Evolutionary conservation across 2,329 filamentous ascomycete species (phyloP), one percentile per base, ranked within the genome.

Genomic region (Stagonosporopsis tanaceti): DNA sequence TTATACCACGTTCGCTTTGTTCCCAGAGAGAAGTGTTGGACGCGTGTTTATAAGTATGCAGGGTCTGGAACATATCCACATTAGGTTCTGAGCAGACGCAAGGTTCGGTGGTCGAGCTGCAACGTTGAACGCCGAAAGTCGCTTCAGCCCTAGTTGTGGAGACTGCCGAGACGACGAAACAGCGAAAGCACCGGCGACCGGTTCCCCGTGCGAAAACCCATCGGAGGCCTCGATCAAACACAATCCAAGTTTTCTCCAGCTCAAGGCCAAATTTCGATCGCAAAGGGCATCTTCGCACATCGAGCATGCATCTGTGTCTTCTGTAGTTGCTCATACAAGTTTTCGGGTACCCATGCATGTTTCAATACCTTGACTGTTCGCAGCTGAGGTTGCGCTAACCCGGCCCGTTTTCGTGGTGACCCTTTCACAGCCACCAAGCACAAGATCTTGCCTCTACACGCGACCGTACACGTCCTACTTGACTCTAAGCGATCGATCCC

Each of bases 131-230:
- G 48, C 44, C 48, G 54, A 35, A 57, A 17, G 37, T 41, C 38
- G 45, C 47, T 57, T 51, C 47, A 52, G 44, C 44, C 44, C 48
- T 57, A 44, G 42, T 35, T 24, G 61, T 60, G 60, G 62, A 59
- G 50, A 52, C 35, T 27, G 22, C 41, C 32, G 45, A 40, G 53
- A 35, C 39, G 42, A 45, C 53, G 50, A 59, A 32, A 32, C 30
- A 9, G 30, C 30, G 30, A 32, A 12, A 32, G 30, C 8, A 9
- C 7, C 30, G 30, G 30, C 30, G 39, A 53, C 59, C 66, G 61
- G 64, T 35, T 45, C 40, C 38, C 63, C 62, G 66, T 27, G 59
- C 65, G 61, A 64, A 34, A 51, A 65, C 61, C 28, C 59, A 44
- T 42, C 65, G 65, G 65, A 62, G 14, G 22, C 25, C 6, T 25